Base-by-base conservation (phyloP, 148 eudicot species). In the Mesembryanthemum crystallinum region DNA sequence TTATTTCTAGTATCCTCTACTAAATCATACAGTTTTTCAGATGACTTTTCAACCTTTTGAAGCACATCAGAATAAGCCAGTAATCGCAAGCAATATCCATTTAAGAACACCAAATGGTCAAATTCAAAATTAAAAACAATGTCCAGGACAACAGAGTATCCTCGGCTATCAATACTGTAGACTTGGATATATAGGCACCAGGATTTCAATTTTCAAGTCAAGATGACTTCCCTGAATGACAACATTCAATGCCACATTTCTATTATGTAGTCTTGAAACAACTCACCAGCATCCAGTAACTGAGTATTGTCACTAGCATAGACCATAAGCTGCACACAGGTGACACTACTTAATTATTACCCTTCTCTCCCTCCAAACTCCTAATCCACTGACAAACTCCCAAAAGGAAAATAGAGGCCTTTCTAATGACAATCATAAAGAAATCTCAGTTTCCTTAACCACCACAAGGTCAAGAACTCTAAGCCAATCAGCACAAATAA, bases 171-270 rank as follows among this genome's bases (percentile, higher is more conserved):
- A 66, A 23, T 66, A 37, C 69, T 27, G 18, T 21, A 13, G 58
- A 17, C 21, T 20, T 37, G 3, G 65, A 24, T 60, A 28, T 42
- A 63, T 32, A 8, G 12, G 23, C 67, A 63, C 42, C 55, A 39
- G 43, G 43, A 39, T n/a, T n/a, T n/a, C n/a, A n/a, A n/a, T n/a
- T n/a, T 60, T 27, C 64, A 63, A 63, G 9, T 32, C 67, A 63
- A 63, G 42, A 21, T 29, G 67, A 35, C 43, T 33, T 64, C 25
- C 3, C 45, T 33, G 17, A 64, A 64, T 33, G 8, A 64, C 12
- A 7, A 35, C 45, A 33, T 7, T 37, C 45, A 32, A 18, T 2
- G 30, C 45, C 68, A 4, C 18, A 45, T 3, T 28, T 64, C 7
- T 32, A 14, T 35, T 64, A 39, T 37, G 17, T 35, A 3, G 20